Evolutionary conservation across 2,329 filamentous ascomycete genomes (phyloP), one percentile per base, ranked within the genome.

Genomic region (Ophiostoma populinum): DNA sequence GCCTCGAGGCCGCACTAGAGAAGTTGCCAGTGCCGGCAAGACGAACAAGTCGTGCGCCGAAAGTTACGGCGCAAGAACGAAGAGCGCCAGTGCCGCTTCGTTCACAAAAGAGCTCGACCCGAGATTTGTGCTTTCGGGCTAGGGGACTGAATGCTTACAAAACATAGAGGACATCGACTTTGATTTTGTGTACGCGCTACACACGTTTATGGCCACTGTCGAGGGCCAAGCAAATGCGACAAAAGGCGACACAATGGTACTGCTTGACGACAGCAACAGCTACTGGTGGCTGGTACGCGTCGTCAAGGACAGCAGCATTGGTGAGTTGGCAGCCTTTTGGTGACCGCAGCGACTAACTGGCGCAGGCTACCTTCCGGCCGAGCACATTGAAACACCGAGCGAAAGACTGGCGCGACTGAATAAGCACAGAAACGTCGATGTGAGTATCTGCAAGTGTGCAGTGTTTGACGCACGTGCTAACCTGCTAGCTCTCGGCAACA

Each of bases 281-380:
- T 98, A 98, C 56, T 98, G 90, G 90, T 98, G 90, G 90, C 70
- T 98, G 41, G 90, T 98, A 11, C 71, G 87, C 44, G 81, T 98
- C 30, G 86, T 95, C 35, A 95, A 95, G 56, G 90, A 98, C 57
- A 92, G 81, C 54, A 95, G 85, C 53, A 98, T 98, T 55, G 72
- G 68, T 75, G 54, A 38, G 61, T 47, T 26, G 12, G n/a, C 9
- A 15, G 22, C 10, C 10, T 24, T 5, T 13, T 4, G 13, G 18
- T 36, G 3, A 36, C 24, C 25, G 18, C 19, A 21, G 8, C n/a
- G n/a, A 19, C 41, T 42, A n/a, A 38, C 37, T 4, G 47, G 43
- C 16, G 34, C 41, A 93, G 87, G 87, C 28, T 98, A 98, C 51
- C 63, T 98, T 37, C 90, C 90, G 33, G 90, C 90, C 32, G 90